Evolutionary conservation across 2,329 filamentous ascomycete genomes (phyloP).

Genomic region (Aspergillus pseudoviridinutans): DNA sequence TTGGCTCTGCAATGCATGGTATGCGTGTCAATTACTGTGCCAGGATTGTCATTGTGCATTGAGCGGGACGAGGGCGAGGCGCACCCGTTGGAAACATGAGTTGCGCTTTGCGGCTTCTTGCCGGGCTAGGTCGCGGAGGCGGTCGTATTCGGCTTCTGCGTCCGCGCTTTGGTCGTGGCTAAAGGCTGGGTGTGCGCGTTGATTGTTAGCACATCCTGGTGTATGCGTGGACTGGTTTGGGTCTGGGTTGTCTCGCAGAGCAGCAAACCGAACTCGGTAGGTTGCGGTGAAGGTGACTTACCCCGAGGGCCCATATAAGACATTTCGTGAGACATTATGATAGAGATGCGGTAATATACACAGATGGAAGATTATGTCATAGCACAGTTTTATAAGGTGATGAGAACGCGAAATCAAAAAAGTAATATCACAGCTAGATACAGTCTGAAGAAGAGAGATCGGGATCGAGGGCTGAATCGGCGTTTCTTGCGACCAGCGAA

Average conservation of each 20-base stretch:
- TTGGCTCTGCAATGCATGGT: constrained; percentile 52
- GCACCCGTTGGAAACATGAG: constrained; percentile 69
- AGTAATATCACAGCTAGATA: not conserved
- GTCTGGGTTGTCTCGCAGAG: not conserved
- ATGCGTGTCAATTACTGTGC: not conserved
- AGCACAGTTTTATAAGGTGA: not conserved
- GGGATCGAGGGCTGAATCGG: not conserved
- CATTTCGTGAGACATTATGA: constrained; percentile 41
- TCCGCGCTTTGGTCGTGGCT: constrained; percentile 65
- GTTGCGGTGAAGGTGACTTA: constrained; percentile 17
- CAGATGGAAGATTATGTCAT: not conserved
- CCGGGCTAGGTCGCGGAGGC: constrained; percentile 76
- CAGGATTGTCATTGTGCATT: not conserved
- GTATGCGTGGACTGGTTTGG: not conserved
- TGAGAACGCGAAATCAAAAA: not conserved
- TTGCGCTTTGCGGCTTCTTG: constrained; percentile 75
- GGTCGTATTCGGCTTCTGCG: constrained; percentile 85
- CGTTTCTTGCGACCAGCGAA: not conserved
- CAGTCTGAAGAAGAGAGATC: not conserved
- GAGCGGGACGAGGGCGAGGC: not conserved
- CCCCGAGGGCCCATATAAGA: constrained; percentile 39
- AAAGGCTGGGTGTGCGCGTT: constrained; percentile 58
- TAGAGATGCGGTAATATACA: not conserved
- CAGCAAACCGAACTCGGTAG: not conserved
- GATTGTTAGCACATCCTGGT: constrained; percentile 3